Percentiles rank a stretch among this genome's conserved stretches.
These are phyloP conservation scores for Colletotrichum horii DNA, from an alignment of 2,329 filamentous ascomycete species.

Conservation along the genomic window DNA sequence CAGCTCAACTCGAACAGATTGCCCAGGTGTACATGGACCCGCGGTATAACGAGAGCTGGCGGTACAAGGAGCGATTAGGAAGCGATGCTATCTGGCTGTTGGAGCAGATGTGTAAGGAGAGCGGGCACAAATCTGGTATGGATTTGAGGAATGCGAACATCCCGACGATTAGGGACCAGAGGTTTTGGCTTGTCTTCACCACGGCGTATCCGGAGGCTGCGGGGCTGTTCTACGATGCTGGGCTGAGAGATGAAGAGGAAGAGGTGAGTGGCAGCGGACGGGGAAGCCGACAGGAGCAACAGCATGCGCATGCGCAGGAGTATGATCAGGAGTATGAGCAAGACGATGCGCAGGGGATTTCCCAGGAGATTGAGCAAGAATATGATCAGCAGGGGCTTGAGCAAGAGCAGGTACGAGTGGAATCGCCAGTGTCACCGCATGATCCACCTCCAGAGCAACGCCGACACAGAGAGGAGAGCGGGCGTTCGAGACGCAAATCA, in stretches of 20 bases:
- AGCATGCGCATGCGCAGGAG: neutral
- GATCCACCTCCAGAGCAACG: neutral
- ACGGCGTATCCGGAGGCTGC: neutral
- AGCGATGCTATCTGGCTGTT: constrained; percentile 41
- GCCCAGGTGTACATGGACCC: constrained; percentile 35
- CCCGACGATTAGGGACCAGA: constrained; percentile 13
- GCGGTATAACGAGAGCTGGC: neutral
- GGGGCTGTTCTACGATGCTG: constrained; percentile 23
- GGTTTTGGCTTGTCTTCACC: constrained; percentile 28
- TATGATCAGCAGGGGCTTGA: neutral
- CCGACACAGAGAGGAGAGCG: neutral
- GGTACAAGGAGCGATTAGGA: constrained; percentile 26
- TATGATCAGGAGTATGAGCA: neutral
- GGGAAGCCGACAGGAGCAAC: neutral
- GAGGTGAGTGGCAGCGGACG: neutral
- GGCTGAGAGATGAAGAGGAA: neutral
- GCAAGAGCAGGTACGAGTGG: neutral
- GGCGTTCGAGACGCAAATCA: neutral
- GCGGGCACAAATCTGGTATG: constrained; percentile 14
- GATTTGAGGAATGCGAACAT: constrained; percentile 10
- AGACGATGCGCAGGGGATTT: neutral
- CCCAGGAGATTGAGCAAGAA: neutral
- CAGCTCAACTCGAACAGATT: constrained; percentile 37
- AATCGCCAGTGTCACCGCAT: neutral
- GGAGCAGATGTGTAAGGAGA: constrained; percentile 29